Evolutionary conservation across 371 early-diverging fungal genomes (phyloP).

Genomic region (Apophysomyces elegans): DNA sequence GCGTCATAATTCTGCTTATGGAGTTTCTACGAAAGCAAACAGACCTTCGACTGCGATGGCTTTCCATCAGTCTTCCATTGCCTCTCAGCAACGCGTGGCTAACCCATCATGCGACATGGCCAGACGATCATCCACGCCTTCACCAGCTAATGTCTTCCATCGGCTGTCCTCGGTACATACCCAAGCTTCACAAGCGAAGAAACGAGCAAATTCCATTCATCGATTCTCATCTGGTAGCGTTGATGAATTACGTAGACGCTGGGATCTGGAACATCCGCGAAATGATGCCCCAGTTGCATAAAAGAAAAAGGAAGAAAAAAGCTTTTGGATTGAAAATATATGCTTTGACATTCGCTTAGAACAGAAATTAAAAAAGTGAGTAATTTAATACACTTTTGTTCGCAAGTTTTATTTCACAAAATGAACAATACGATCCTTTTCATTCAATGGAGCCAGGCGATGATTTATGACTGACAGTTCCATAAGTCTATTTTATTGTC

Average conservation of each 20-base stretch:
- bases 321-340: not conserved
- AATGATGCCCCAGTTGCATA: not conserved
- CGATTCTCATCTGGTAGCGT: conserved; percentile 30
- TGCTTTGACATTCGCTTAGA: not conserved
- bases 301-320: not conserved
- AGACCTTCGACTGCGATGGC: conserved; percentile 5
- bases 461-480: too few relatives aligned
- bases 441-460: too few relatives aligned
- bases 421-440: too few relatives aligned
- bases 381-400: too few relatives aligned
- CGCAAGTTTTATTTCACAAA: too few relatives aligned
- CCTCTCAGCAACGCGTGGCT: conserved; percentile 14
- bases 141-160: conserved; percentile 34
- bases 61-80: not conserved
- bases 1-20: not conserved
- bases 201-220: conserved; percentile 11
- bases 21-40: not conserved
- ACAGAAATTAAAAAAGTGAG: not conserved
- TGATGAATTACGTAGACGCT: conserved; percentile 27
- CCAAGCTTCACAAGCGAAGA: conserved; percentile 39
- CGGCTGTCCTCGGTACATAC: conserved; percentile 37
- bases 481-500: too few relatives aligned
- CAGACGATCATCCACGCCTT: conserved; percentile 21
- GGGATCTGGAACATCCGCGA: conserved; percentile 21
- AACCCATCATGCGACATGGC: conserved; percentile 24